These are phyloP conservation scores for Martensiomyces pterosporus DNA, from an alignment of 192 early-diverging fungal genomes.

Conservation along the genomic window DNA sequence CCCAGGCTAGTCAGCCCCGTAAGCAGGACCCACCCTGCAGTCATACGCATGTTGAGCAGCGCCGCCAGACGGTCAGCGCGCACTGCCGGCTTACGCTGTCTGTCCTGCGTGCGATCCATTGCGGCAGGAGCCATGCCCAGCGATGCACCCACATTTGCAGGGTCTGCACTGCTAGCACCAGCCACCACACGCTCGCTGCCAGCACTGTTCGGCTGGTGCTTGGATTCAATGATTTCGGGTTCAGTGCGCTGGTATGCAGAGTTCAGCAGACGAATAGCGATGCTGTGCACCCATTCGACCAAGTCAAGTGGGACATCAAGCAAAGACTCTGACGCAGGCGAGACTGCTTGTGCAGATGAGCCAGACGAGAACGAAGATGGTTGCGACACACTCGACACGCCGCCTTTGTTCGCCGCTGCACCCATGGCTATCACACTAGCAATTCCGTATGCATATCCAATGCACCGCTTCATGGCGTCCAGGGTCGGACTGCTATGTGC, in stretches of 20 bases:
- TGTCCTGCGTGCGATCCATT: background rate
- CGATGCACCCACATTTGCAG: background rate
- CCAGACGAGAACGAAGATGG: too few species aligned
- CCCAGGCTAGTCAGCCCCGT: conserved; percentile 14
- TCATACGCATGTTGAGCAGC: conserved; percentile 22
- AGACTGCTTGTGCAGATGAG: too few species aligned
- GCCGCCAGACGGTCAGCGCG: background rate
- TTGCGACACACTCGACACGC: conserved; percentile 7
- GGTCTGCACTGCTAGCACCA: conserved; percentile 7
- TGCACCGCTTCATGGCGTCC: conserved; percentile 49
- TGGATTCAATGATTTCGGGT: conserved; percentile 8
- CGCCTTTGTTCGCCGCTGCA: background rate
- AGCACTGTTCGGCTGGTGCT: background rate
- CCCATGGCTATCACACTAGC: conserved; percentile 62
- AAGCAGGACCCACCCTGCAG: conserved; percentile 34
- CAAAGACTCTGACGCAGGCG: conserved; percentile 6
- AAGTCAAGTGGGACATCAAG: conserved; percentile 78
- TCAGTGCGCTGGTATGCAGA: conserved; percentile 31
- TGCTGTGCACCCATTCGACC: conserved; percentile 69
- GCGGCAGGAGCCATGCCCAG: conserved; percentile 3
- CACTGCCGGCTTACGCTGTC: background rate
- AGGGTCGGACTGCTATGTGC: conserved; percentile 47
- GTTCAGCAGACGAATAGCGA: conserved; percentile 73
- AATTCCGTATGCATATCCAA: conserved; percentile 64
- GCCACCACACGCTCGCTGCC: too few species aligned